These are phyloP conservation scores for Diaporthe sp. DNA, from an alignment of 2,329 filamentous ascomycete genomes.

Conservation along the genomic window DNA sequence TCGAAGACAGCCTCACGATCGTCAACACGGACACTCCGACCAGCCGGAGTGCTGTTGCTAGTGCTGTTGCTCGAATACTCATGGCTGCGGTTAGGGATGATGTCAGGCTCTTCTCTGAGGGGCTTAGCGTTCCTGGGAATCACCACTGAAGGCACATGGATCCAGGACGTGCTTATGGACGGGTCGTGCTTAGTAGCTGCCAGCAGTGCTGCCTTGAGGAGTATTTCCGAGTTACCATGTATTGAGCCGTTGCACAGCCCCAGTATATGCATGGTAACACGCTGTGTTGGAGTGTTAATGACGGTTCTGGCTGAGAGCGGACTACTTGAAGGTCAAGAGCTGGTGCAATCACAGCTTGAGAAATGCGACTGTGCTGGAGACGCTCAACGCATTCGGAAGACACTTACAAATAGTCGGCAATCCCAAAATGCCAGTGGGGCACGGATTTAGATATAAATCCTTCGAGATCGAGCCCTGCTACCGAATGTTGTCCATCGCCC, in stretches of 20 bases:
- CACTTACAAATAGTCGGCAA: background rate
- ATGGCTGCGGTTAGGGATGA: slow-evolving; percentile 10
- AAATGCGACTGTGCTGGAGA: background rate
- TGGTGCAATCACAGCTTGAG: background rate
- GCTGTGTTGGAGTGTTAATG: background rate
- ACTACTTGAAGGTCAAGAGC: background rate
- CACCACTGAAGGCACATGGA: slow-evolving; percentile 6
- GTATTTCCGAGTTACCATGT: slow-evolving; percentile 10
- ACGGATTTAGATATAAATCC: background rate
- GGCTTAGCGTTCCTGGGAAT: slow-evolving; percentile 5
- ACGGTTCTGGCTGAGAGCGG: background rate
- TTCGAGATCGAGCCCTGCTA: background rate
- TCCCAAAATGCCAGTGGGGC: background rate
- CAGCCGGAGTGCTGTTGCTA: too few species aligned
- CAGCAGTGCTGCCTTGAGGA: slow-evolving; percentile 1
- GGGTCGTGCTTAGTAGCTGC: background rate
- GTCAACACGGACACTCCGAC: background rate
- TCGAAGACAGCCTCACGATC: background rate
- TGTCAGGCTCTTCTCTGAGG: background rate
- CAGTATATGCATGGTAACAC: background rate
- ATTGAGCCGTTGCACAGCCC: slow-evolving; percentile 18
- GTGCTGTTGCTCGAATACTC: background rate
- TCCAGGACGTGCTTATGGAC: background rate
- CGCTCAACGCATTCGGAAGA: background rate
- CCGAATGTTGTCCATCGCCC: background rate